Conservation (phyloP, 257 asterid genomes). For the Echites panduratus region DNA sequence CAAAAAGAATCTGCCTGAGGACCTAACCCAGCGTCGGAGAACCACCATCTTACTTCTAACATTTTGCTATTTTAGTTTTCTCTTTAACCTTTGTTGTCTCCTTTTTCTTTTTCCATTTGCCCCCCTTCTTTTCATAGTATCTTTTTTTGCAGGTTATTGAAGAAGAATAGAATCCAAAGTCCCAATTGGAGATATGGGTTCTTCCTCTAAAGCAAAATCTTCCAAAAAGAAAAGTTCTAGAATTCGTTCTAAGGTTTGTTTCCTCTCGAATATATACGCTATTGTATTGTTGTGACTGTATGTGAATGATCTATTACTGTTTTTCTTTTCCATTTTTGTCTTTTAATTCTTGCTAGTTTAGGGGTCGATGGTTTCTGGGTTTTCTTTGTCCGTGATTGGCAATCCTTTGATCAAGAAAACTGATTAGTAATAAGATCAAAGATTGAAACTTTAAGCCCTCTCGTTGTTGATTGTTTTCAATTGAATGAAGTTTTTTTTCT, state of each 20-base stretch:
- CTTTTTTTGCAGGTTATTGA: conserved; percentile 23
- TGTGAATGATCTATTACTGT: neutral
- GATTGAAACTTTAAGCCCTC: conserved; percentile 15
- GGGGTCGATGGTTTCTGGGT: neutral
- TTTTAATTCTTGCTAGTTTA: conserved; percentile 4
- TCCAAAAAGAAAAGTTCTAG: conserved; percentile 53
- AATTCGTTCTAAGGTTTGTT: conserved; percentile 41
- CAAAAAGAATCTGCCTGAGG: neutral
- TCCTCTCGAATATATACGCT: neutral
- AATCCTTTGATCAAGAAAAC: neutral
- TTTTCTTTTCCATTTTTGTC: neutral
- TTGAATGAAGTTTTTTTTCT: neutral
- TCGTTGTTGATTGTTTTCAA: neutral
- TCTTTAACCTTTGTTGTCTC: neutral
- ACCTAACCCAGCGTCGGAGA: neutral
- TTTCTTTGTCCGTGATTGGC: neutral
- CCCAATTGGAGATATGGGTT: conserved; percentile 40
- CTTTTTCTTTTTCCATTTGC: neutral
- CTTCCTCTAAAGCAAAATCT: conserved; percentile 49
- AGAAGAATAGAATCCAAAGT: conserved; percentile 6
- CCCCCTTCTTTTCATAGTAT: neutral
- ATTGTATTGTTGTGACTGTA: neutral
- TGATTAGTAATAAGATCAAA: conserved; percentile 1
- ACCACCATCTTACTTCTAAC: neutral
- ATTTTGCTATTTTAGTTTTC: neutral